Evolutionary conservation across 2,329 filamentous ascomycete species (phyloP).

Genomic region (Stagonosporopsis chrysanthemi): DNA sequence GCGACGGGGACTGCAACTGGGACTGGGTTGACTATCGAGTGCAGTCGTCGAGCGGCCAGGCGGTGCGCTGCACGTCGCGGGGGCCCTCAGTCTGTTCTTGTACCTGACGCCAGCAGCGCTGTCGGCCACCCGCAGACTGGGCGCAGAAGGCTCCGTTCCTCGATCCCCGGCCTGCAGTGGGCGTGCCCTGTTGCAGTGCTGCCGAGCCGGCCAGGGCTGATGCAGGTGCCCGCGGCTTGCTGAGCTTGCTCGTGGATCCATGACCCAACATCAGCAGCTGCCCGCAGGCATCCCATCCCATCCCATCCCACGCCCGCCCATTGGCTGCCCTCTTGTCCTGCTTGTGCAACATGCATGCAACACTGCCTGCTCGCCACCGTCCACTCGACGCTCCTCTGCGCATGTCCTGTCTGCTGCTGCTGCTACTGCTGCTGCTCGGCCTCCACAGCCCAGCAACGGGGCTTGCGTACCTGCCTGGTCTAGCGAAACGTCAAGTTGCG

Average conservation of each 20-base stretch:
- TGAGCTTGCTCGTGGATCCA: too few relatives aligned
- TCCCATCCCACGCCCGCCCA: too few relatives aligned
- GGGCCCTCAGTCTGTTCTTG: constrained; percentile 11
- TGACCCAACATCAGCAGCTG: too few relatives aligned
- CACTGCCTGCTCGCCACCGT: too few relatives aligned
- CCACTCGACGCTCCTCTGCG: too few relatives aligned
- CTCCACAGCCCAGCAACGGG: constrained; percentile 4
- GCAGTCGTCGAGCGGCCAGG: background rate
- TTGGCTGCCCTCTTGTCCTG: constrained; percentile 3
- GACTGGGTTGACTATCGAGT: background rate
- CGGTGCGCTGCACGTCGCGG: constrained; percentile 4
- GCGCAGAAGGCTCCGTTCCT: constrained; percentile 15
- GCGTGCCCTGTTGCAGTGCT: constrained; percentile 6
- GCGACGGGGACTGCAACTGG: too few relatives aligned
- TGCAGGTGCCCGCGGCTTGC: too few relatives aligned
- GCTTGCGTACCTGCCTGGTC: constrained; percentile 3
- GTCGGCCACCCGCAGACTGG: background rate
- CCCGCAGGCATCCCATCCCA: background rate
- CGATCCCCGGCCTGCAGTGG: constrained; percentile 6
- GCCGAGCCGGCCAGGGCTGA: constrained; percentile 6
- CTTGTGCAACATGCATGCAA: background rate
- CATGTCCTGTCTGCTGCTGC: too few relatives aligned
- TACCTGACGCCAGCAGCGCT: background rate
- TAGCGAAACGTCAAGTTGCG: constrained; percentile 3
- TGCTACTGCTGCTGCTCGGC: constrained; percentile 7